Conservation (phyloP, 208 protist genomes). For the Acanthamoeba sp. region DNA sequence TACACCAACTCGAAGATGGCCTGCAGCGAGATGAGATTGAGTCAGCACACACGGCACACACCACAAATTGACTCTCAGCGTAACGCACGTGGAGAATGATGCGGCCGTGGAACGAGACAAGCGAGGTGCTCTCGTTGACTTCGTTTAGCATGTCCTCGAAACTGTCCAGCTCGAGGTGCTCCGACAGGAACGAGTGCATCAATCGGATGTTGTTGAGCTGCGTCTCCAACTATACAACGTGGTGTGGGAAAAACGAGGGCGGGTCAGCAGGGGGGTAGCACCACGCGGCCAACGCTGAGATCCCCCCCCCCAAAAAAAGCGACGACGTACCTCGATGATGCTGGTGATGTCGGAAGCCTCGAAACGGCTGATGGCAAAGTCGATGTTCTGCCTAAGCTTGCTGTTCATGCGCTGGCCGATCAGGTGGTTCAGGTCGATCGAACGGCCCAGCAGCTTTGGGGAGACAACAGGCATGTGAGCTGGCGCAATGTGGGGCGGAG, state of each 20-base stretch:
- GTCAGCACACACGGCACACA: background rate
- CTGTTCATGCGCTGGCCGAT: slow-evolving; percentile 87
- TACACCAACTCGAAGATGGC: slow-evolving; percentile 85
- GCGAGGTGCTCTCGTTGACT: slow-evolving; percentile 84
- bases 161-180: slow-evolving; percentile 86
- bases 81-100: slow-evolving; percentile 85
- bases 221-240: slow-evolving; percentile 85
- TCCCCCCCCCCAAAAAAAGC: background rate
- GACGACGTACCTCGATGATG: slow-evolving; percentile 80
- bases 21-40: no score
- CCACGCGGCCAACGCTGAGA: background rate
- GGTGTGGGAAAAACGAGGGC: background rate
- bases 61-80: no score
- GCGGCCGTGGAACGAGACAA: slow-evolving; percentile 87
- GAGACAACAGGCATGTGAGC: background rate
- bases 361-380: slow-evolving; percentile 87
- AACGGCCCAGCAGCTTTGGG: slow-evolving; percentile 88
- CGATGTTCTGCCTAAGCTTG: slow-evolving; percentile 84
- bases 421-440: slow-evolving; percentile 85
- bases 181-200: slow-evolving; percentile 83
- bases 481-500: background rate
- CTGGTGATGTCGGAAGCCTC: slow-evolving; percentile 84
- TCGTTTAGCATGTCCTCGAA: slow-evolving; percentile 87
- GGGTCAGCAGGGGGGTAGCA: background rate
- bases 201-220: slow-evolving; percentile 81